Base-by-base conservation (phyloP, 768 basidiomycete genomes). In the Pulveroboletus sp. region DNA sequence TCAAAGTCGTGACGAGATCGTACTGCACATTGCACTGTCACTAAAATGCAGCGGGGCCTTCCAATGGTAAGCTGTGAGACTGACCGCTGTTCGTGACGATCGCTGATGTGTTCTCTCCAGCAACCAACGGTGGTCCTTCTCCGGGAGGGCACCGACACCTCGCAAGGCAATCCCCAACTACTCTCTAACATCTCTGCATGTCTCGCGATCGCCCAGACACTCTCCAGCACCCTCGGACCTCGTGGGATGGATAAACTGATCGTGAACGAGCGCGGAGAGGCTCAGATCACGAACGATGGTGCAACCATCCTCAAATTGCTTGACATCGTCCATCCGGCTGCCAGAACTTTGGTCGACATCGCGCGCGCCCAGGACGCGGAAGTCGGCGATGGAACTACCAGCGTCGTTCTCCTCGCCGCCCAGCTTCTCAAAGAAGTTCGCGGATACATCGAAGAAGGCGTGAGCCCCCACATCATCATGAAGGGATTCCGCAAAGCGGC, bases 271-370 rank as follows among this genome's bases (percentile, higher is more conserved):
- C 82, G 93, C 49, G 95, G 96, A 43, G 88, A 94, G 53, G 93
- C 96, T 9, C 95, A 96, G 73, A 99, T 99, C 65, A 98, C 96
- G 19, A 99, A 99, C 70, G 96, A 99, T 80, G 96, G 96, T 50
- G 96, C 96, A 30, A 99, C 96, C 53, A 96, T 99, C 65, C 77
- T 99, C 64, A 95, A 96, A 70, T 78, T 99, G 52, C 81, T 99
- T 54, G 96, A 99, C 56, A 94, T 99, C 65, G 86, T 99, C 2
- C 96, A 99, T 69, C 96, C 96, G 40, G 95, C 96, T 48, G 96
- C 96, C 19, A 82, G 91, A 63, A 95, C 93, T n/a, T 76, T 99
- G 50, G 96, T 98, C 40, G 96, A 99, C 63, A 97, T 98, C 64
- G 96, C 93, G 36, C 83, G 96, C 27, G 94, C 96, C 13, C 95